A percentile compares a stretch with the other conserved stretches of the same genome.
These are phyloP conservation scores for Aspergillus piperis DNA, from an alignment of 2,329 filamentous ascomycete genomes.

Conservation along the genomic window DNA sequence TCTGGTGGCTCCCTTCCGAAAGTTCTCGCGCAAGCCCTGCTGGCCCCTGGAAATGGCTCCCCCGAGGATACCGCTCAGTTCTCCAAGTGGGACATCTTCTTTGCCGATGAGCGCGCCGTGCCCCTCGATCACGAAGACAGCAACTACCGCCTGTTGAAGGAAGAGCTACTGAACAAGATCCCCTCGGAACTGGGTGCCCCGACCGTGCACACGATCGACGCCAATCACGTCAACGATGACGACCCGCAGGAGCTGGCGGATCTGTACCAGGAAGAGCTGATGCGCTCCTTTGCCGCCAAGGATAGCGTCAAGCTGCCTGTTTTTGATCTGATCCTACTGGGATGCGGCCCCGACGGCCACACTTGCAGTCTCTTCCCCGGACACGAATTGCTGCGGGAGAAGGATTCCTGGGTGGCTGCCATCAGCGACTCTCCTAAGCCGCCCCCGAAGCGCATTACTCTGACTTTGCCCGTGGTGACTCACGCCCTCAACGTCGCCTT, in stretches of 20 bases:
- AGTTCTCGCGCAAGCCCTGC: conserved; percentile 80
- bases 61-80: conserved; percentile 70
- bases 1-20: conserved; percentile 92
- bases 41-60: conserved; percentile 56
- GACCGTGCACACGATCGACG: conserved; percentile 77
- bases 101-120: conserved; percentile 94
- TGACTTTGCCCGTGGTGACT: conserved; percentile 86
- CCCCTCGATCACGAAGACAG: conserved; percentile 89
- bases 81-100: conserved; percentile 95
- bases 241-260: conserved; percentile 92
- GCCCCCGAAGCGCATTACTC: conserved; percentile 83
- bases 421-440: conserved; percentile 96
- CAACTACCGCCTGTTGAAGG: conserved; percentile 87
- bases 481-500: conserved; percentile 87
- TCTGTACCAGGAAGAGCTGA: conserved; percentile 85
- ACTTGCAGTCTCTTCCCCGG: conserved; percentile 95
- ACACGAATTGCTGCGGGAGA: conserved; percentile 82
- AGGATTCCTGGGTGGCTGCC: conserved; percentile 85
- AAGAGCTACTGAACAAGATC: conserved; percentile 85
- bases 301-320: conserved; percentile 93
- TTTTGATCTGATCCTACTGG: conserved; percentile 90
- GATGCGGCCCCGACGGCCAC: conserved; percentile 93
- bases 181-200: conserved; percentile 67
- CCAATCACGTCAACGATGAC: conserved; percentile 65
- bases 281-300: conserved; percentile 81